Evolutionary conservation across 2,329 filamentous ascomycete species (phyloP), one percentile per base, ranked within the genome.

Genomic region (Aspergillus novofumigatus): DNA sequence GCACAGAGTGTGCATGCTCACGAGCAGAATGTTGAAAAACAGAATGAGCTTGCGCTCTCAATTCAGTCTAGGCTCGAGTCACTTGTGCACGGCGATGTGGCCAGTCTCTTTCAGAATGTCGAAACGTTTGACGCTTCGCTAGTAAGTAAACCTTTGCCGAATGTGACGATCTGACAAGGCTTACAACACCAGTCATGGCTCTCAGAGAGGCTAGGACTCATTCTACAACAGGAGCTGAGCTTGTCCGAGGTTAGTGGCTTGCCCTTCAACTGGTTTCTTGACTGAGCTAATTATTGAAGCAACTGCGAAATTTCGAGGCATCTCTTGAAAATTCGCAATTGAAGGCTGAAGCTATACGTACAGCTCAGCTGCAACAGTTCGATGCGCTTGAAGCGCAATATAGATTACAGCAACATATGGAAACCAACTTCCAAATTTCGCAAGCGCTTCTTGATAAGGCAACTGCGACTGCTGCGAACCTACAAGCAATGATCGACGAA

Each of bases 331-430:
- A 66, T 17, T 72, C 76, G 6, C 68, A 74, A 54, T 23, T 49
- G 1, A 73, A 62, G 55, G 70, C 74, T 3, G 62, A 66, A 26
- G 57, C 64, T 17, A 54, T 79, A 10, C 69, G 70, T 23, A 63
- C 65, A 53, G 60, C 65, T 5, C 75, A 79, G 41, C 26, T 58
- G n/a, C 59, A 67, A 25, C 75, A 78, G 49, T 67, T 67, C 7
- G 64, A 74, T 53, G 57, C 65, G 0, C 53, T 72, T 1, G 51
- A 62, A 25, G 62, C 64, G 14, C 69, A 73, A 10, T 64, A 61
- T 3, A 59, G 59, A 35, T 50, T 65, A 2, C 71, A 73, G 49
- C 62, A 72, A 35, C 60, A 60, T 8, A 51, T 74, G 4, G 60
- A 68, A 41, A 59, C 51, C 1, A 66, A 67, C 23, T 59, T 68